These are phyloP conservation scores for Beauveria sp. DNA, from an alignment of 2,329 filamentous ascomycete genomes.

Conservation along the genomic window DNA sequence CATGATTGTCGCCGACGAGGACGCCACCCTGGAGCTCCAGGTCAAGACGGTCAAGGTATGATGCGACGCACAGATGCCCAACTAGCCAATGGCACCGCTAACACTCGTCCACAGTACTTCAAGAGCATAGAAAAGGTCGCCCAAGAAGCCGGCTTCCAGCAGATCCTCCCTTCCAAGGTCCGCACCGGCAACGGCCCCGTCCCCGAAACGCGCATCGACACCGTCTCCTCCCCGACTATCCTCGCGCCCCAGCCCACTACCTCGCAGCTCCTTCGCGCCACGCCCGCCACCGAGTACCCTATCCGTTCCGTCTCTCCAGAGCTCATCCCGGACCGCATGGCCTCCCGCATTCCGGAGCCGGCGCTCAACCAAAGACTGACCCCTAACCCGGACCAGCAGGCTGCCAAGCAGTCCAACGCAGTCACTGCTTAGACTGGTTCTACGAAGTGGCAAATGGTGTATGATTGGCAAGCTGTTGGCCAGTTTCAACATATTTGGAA, in stretches of 20 bases:
- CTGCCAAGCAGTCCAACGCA: slow-evolving; percentile 20
- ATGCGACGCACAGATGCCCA: background rate
- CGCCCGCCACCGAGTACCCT: slow-evolving; percentile 48
- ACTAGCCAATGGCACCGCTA: background rate
- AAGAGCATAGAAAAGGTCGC: slow-evolving; percentile 63
- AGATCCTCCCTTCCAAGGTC: slow-evolving; percentile 49
- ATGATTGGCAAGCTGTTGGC: background rate
- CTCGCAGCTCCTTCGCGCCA: slow-evolving; percentile 45
- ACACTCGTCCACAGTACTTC: slow-evolving; percentile 45
- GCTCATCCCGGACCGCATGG: slow-evolving; percentile 56
- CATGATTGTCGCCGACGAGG: slow-evolving; percentile 77
- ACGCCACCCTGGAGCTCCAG: slow-evolving; percentile 64
- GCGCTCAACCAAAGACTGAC: slow-evolving; percentile 37
- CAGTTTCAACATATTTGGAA: background rate
- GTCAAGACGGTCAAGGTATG: slow-evolving; percentile 62
- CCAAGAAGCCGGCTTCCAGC: slow-evolving; percentile 47
- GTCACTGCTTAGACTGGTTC: slow-evolving; percentile 17
- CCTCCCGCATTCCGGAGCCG: slow-evolving; percentile 46
- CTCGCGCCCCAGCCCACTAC: slow-evolving; percentile 48
- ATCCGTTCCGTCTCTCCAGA: slow-evolving; percentile 51
- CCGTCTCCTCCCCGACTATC: slow-evolving; percentile 38
- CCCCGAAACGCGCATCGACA: slow-evolving; percentile 34
- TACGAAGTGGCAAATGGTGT: background rate
- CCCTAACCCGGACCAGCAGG: slow-evolving; percentile 40
- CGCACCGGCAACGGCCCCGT: slow-evolving; percentile 41